phyloP scores from a whole-genome alignment of 2,329 filamentous ascomycete species.

The Plenodomus tracheiphilus region DNA sequence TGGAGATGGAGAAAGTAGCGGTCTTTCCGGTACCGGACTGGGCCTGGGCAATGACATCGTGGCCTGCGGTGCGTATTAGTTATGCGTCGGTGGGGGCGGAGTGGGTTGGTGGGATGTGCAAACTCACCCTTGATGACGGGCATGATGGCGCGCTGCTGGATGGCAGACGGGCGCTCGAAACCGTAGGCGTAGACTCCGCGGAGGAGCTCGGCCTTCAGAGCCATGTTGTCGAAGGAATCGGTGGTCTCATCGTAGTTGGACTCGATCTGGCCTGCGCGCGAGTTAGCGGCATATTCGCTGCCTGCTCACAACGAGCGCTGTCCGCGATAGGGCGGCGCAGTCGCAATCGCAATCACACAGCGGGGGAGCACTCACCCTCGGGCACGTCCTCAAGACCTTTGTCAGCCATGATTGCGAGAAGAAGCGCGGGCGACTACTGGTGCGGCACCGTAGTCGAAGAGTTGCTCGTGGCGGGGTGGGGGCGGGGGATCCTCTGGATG shows the following conservation, averaged over 20 bases:
- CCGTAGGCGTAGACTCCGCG: constrained; percentile 99
- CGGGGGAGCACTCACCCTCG: constrained; percentile 70
- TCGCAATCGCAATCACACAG: constrained; percentile 11
- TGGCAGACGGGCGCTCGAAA: constrained; percentile 99
- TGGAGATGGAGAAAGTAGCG: constrained; percentile 98
- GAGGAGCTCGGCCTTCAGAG: constrained; percentile 94
- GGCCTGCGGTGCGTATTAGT: constrained; percentile 56
- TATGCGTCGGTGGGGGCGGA: constrained; percentile 6
- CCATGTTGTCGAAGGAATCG: constrained; percentile 99
- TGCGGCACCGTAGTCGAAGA: constrained; percentile 55
- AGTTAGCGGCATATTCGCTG: constrained; percentile 15
- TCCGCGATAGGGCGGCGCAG: constrained; percentile 3
- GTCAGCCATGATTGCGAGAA: constrained; percentile 94
- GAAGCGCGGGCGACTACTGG: constrained; percentile 65
- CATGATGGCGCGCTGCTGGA: constrained; percentile 99
- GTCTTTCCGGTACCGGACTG: constrained; percentile 99
- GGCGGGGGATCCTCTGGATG: constrained; percentile 48
- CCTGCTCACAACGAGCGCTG: no score
- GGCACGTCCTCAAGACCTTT: constrained; percentile 98
- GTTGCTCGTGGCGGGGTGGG: constrained; percentile 45
- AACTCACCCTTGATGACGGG: constrained; percentile 96
- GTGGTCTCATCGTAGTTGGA: constrained; percentile 99
- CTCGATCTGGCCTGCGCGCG: constrained; percentile 87
- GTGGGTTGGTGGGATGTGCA: constrained; percentile 3
- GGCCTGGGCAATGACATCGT: constrained; percentile 99